These are phyloP conservation scores for Magnolia changhungtana DNA, from an alignment of 164 flowering plant species.

Conservation along the genomic window DNA sequence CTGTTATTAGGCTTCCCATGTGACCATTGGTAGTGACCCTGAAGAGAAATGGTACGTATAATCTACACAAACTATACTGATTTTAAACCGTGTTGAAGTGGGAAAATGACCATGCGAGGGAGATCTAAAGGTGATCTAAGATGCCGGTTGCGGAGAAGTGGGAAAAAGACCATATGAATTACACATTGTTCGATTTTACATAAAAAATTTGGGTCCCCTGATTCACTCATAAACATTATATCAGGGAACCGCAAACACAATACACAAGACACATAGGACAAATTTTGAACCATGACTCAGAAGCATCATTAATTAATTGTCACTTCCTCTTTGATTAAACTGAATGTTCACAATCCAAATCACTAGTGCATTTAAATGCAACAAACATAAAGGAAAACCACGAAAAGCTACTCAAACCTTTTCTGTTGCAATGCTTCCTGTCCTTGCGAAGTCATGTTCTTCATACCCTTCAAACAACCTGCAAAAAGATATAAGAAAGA, in stretches of 20 bases:
- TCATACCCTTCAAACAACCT: constrained; percentile 72
- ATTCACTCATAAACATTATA: no score
- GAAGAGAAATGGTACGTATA: no score
- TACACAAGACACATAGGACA: not conserved
- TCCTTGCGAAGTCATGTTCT: constrained; percentile 84
- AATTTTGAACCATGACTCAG: not conserved
- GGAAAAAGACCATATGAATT: no score
- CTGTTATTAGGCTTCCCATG: no score
- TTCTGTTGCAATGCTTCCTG: constrained; percentile 70
- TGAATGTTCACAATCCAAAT: not conserved
- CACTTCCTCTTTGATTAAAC: not conserved
- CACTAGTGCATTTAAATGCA: not conserved
- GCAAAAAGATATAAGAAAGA: constrained; percentile 15
- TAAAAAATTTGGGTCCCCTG: no score
- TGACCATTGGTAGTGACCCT: no score
- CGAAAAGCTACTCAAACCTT: constrained; percentile 36
- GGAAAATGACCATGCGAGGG: no score
- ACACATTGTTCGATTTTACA: no score
- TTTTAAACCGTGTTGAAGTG: no score
- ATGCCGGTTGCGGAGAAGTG: no score
- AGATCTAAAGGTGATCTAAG: no score
- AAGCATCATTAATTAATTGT: not conserved
- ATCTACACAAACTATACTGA: no score
- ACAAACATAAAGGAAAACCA: not conserved
- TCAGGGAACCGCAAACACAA: not conserved